Percentiles rank a stretch among this genome's conserved stretches.
Evolutionary conservation across 805 yeast genomes (phyloP).

Genomic region (Diddensiella transvaalensis): DNA sequence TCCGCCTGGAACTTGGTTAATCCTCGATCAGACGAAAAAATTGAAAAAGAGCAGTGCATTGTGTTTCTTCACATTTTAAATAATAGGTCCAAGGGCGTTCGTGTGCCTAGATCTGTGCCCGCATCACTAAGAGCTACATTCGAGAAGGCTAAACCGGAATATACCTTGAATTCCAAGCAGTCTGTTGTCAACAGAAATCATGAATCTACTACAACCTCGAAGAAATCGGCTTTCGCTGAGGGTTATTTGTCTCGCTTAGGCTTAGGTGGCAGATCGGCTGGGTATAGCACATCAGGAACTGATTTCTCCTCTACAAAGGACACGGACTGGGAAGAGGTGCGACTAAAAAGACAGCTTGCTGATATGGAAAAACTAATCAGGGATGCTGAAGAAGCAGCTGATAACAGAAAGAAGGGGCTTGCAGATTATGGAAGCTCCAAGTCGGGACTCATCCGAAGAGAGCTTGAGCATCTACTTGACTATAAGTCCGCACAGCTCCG

Average conservation of each 20-base stretch:
- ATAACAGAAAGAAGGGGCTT: constrained; percentile 34
- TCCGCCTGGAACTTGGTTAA: constrained; percentile 95
- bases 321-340: constrained; percentile 89
- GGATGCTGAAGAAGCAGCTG: constrained; percentile 50
- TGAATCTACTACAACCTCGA: constrained; percentile 19
- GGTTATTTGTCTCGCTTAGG: constrained; percentile 61
- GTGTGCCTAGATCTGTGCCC: constrained; percentile 94
- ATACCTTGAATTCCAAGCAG: constrained; percentile 46
- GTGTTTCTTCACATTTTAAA: constrained; percentile 88
- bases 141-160: constrained; percentile 77
- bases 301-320: constrained; percentile 59
- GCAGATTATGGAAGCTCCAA: constrained; percentile 33
- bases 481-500: constrained; percentile 65
- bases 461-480: constrained; percentile 75
- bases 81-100: constrained; percentile 78
- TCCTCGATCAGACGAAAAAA: constrained; percentile 80
- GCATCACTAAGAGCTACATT: constrained; percentile 87
- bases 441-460: constrained; percentile 47
- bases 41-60: constrained; percentile 88
- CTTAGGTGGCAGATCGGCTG: constrained; percentile 34
- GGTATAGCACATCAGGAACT: constrained; percentile 48
- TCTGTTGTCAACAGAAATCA: constrained; percentile 36
- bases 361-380: constrained; percentile 66
- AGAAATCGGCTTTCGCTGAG: constrained; percentile 32
- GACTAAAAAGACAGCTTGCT: constrained; percentile 71